Percentiles rank a stretch among this genome's conserved stretches.
Evolutionary conservation across 2,329 filamentous ascomycete genomes (phyloP).

Genomic region (Stagonosporopsis cucurbitacearum): DNA sequence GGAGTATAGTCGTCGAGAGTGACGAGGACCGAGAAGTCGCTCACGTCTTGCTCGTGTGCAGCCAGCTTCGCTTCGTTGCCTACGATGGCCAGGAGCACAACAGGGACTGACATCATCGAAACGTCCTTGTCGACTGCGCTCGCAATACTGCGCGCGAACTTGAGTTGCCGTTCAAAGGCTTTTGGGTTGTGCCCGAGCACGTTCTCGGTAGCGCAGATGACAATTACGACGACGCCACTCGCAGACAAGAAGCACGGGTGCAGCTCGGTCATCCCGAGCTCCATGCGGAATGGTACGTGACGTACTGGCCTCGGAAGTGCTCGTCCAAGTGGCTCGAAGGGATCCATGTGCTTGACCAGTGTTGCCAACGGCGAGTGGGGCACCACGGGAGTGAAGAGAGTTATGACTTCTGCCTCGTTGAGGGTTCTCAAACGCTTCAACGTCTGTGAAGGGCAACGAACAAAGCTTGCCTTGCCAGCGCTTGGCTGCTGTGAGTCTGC

Average conservation of each 20-base stretch:
- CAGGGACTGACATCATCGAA: constrained; percentile 28
- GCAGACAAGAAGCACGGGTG: constrained; percentile 68
- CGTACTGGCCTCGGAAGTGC: constrained; percentile 67
- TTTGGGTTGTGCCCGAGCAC: constrained; percentile 29
- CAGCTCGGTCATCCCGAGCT: constrained; percentile 67
- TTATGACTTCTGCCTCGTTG: constrained; percentile 49
- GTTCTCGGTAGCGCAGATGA: constrained; percentile 51
- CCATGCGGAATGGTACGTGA: constrained; percentile 74
- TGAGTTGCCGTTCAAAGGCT: constrained; percentile 41
- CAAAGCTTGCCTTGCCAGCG: constrained; percentile 27
- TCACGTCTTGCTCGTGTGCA: constrained; percentile 29
- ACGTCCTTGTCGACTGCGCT: constrained; percentile 23
- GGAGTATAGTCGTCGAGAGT: constrained; percentile 40
- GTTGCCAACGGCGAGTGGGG: constrained; percentile 49
- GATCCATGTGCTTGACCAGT: constrained; percentile 61
- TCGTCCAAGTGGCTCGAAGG: constrained; percentile 74
- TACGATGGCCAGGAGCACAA: constrained; percentile 35
- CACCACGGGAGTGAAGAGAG: constrained; percentile 62
- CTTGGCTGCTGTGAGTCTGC: constrained; percentile 14
- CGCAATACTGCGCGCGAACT: constrained; percentile 36
- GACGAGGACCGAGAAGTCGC: constrained; percentile 38
- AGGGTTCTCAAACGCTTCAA: constrained; percentile 43
- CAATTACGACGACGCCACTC: constrained; percentile 66
- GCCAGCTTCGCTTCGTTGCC: constrained; percentile 24
- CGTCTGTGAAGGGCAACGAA: constrained; percentile 34